phyloP scores from a whole-genome alignment of 345 rosid species.

The Melastoma malabathricum region DNA sequence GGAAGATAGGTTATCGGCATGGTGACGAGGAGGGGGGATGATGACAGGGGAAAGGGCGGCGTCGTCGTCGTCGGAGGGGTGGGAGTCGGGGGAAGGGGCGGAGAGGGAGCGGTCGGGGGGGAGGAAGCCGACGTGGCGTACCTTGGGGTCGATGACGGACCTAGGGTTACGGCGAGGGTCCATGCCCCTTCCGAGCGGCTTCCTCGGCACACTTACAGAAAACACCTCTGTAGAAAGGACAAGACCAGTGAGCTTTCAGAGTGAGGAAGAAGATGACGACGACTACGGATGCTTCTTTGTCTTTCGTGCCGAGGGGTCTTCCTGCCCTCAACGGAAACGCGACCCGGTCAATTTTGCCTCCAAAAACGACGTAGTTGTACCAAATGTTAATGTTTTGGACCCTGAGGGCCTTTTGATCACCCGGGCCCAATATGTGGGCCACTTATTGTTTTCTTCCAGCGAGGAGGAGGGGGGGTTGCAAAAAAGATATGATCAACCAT shows the following conservation, averaged over 20 bases:
- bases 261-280: neutral
- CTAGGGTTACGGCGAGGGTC: conserved; percentile 70
- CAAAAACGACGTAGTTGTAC: too few relatives aligned
- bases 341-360: too few relatives aligned
- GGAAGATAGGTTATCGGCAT: conserved; percentile 30
- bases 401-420: too few relatives aligned
- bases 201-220: neutral
- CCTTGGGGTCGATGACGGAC: conserved; percentile 67
- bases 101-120: conserved; percentile 28
- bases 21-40: conserved; percentile 82
- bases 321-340: too few relatives aligned
- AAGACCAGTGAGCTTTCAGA: too few relatives aligned
- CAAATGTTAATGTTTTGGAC: too few relatives aligned
- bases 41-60: conserved; percentile 59
- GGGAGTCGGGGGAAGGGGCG: conserved; percentile 4
- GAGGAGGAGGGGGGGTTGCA: too few relatives aligned
- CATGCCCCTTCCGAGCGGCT: conserved; percentile 18
- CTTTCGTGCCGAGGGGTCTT: neutral
- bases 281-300: neutral
- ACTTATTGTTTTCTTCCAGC: too few relatives aligned
- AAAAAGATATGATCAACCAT: too few relatives aligned
- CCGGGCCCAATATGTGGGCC: too few relatives aligned
- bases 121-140: conserved; percentile 77
- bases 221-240: neutral
- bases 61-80: conserved; percentile 9